Conservation (phyloP, 129 eudicot genomes). For the Centaurea solstitialis region DNA sequence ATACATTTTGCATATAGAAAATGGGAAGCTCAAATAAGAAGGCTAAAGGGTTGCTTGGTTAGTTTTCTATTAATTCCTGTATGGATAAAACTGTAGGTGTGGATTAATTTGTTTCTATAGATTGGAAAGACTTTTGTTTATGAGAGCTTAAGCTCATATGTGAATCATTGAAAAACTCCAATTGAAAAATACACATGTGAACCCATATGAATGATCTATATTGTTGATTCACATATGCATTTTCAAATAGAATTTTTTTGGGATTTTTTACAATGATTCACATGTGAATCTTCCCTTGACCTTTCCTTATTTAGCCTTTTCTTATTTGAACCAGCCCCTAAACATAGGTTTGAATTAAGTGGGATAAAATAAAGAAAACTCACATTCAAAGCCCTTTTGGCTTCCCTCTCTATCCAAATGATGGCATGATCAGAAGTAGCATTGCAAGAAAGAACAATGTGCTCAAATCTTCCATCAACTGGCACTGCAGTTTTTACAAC, state of each 20-base stretch:
- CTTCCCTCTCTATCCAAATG: conserved; percentile 86
- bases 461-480: conserved; percentile 93
- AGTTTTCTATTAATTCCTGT: too few relatives aligned
- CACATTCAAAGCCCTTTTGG: conserved; percentile 68
- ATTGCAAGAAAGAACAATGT: conserved; percentile 81
- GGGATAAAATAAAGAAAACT: conserved; percentile 16
- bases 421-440: conserved; percentile 87
- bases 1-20: neutral
- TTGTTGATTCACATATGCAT: neutral
- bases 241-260: neutral
- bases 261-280: too few relatives aligned
- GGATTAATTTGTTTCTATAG: too few relatives aligned
- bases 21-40: too few relatives aligned
- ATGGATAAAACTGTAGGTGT: too few relatives aligned
- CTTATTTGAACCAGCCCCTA: neutral
- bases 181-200: neutral
- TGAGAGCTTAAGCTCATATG: neutral
- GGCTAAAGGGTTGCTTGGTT: neutral
- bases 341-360: neutral
- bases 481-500: conserved; percentile 87
- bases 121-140: too few relatives aligned
- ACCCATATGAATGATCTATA: neutral
- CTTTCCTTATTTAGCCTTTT: neutral
- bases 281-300: neutral
- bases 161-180: neutral